phyloP scores from a whole-genome alignment of 306 rosid species.

The Pterocarpus santalinus region DNA sequence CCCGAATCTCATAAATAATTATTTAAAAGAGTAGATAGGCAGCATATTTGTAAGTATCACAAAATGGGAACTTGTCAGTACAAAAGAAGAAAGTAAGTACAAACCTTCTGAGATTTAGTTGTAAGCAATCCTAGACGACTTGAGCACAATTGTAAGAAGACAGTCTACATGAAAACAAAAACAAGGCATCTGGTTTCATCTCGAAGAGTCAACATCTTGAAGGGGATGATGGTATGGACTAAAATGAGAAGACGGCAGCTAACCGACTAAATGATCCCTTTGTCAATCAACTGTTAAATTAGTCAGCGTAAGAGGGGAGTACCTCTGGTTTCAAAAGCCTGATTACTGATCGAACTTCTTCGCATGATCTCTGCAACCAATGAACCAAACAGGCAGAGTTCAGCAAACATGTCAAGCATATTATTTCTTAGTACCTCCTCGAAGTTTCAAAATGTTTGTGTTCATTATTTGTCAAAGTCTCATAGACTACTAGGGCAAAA shows the following conservation, averaged over 20 bases:
- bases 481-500: too few relatives aligned
- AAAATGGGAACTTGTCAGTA: too few relatives aligned
- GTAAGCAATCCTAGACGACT: neutral
- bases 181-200: neutral
- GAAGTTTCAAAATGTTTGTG: too few relatives aligned
- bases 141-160: neutral
- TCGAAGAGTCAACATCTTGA: neutral
- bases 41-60: too few relatives aligned
- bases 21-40: too few relatives aligned
- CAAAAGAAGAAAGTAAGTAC: neutral
- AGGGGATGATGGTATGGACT: too few relatives aligned
- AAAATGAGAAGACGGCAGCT: too few relatives aligned
- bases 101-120: neutral
- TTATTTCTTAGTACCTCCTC: too few relatives aligned
- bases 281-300: slow-evolving; percentile 21
- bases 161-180: slow-evolving; percentile 25
- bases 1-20: too few relatives aligned
- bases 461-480: too few relatives aligned
- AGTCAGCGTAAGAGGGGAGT: slow-evolving; percentile 17
- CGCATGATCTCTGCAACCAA: slow-evolving; percentile 57
- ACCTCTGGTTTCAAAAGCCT: slow-evolving; percentile 70
- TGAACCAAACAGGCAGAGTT: neutral
- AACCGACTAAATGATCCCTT: neutral
- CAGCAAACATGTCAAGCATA: neutral
- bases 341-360: slow-evolving; percentile 62